These are phyloP conservation scores for Thalia dealbata DNA, from an alignment of 176 grass and related monocot species.

Conservation along the genomic window DNA sequence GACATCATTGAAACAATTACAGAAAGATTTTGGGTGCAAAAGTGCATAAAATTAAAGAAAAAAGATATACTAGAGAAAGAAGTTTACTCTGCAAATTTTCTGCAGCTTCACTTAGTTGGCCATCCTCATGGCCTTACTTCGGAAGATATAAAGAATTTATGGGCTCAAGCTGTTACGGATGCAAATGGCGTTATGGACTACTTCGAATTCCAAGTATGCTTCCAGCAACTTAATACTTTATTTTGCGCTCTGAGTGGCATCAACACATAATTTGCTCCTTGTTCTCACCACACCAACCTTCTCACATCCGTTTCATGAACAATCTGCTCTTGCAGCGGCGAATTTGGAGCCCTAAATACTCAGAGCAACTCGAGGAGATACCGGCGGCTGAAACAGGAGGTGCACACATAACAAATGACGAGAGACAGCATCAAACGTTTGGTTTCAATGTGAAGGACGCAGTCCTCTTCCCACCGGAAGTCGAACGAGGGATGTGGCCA, in stretches of 20 bases:
- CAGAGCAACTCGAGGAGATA: conserved; percentile 26
- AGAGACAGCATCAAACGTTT: conserved; percentile 28
- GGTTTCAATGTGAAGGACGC: conserved; percentile 83
- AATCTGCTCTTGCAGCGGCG: conserved; percentile 16
- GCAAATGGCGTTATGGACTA: conserved; percentile 54
- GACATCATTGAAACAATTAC: not conserved
- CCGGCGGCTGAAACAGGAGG: conserved; percentile 16
- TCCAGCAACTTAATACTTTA: not conserved
- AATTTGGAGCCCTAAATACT: conserved; percentile 50
- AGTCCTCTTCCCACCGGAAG: conserved; percentile 73
- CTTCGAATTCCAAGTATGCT: conserved; percentile 65
- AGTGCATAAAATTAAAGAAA: too few species aligned
- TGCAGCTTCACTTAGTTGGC: conserved; percentile 50
- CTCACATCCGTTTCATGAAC: not conserved
- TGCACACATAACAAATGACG: not conserved
- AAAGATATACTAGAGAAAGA: too few species aligned
- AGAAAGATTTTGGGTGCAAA: not conserved
- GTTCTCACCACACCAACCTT: not conserved
- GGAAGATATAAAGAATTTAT: conserved; percentile 59
- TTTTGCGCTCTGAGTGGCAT: too few species aligned
- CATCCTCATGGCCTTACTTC: conserved; percentile 51
- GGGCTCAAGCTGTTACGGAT: conserved; percentile 51
- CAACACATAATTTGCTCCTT: too few species aligned
- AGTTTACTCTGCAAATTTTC: not conserved
- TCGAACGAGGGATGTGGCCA: conserved; percentile 78